A percentile compares a stretch with the other conserved stretches of the same genome.
Evolutionary conservation across 257 asterid genomes (phyloP).

Genomic region (Sherardia arvensis): DNA sequence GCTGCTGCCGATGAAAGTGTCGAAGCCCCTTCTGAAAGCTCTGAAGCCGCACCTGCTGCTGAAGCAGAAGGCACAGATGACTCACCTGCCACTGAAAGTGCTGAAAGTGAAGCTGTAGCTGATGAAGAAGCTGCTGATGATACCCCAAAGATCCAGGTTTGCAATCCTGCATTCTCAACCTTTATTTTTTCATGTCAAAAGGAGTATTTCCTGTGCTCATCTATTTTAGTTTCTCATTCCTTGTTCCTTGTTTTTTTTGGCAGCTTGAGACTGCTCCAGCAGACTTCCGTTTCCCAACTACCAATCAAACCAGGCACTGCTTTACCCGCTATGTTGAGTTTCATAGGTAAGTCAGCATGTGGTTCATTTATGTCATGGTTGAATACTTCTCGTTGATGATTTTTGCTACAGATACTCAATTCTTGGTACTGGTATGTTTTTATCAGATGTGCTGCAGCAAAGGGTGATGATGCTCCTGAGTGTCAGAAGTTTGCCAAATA

Average conservation of each 20-base stretch:
- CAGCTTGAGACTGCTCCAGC: constrained; percentile 98
- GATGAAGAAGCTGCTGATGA: constrained; percentile 50
- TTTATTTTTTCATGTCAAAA: neutral
- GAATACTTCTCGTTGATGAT: too few species aligned
- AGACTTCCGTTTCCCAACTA: constrained; percentile 93
- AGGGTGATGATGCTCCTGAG: constrained; percentile 86
- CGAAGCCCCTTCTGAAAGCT: constrained; percentile 5
- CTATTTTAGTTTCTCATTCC: neutral
- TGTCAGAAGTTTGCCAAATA: constrained; percentile 93
- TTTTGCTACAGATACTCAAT: neutral
- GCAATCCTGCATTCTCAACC: neutral
- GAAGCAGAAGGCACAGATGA: constrained; percentile 27
- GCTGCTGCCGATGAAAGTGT: constrained; percentile 1
- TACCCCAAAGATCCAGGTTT: constrained; percentile 63
- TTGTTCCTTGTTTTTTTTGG: constrained; percentile 2
- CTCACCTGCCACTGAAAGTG: constrained; percentile 29
- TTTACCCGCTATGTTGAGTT: constrained; percentile 88
- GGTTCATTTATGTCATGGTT: neutral
- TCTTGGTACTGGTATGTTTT: constrained; percentile 13
- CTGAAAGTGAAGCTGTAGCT: constrained; percentile 34
- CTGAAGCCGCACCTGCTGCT: constrained; percentile 26
- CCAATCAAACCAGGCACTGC: constrained; percentile 95
- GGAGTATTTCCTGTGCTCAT: constrained; percentile 13
- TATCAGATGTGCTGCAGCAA: constrained; percentile 79
- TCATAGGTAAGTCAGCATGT: constrained; percentile 54